Evolutionary conservation across 2,329 filamentous ascomycete genomes (phyloP).

Genomic region (Colletotrichum costaricense): DNA sequence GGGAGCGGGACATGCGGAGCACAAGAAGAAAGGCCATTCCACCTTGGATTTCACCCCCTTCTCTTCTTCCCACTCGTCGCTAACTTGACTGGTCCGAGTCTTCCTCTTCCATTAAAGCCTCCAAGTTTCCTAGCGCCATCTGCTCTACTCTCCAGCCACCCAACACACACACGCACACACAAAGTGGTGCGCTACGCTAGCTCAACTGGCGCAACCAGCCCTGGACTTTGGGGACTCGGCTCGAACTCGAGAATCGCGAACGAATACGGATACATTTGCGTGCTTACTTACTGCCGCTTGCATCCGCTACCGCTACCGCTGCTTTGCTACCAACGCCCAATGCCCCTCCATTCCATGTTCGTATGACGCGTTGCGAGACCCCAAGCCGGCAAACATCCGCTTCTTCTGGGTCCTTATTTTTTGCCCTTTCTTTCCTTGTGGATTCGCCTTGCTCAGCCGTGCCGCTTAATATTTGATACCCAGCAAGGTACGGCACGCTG

Average conservation of each 20-base stretch:
- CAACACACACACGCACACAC: background rate
- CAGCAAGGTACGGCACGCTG: slow-evolving; percentile 19
- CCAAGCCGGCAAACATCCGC: slow-evolving; percentile 26
- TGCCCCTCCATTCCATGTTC: slow-evolving; percentile 22
- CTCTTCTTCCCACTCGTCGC: background rate
- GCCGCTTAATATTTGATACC: slow-evolving; percentile 9
- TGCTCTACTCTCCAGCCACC: background rate
- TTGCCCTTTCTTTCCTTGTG: background rate
- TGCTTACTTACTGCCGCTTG: background rate
- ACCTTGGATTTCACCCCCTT: slow-evolving; percentile 15
- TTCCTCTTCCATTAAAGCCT: background rate
- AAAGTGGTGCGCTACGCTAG: background rate
- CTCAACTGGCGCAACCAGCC: background rate
- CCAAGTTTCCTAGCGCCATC: background rate
- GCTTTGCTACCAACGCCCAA: background rate
- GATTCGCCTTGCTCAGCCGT: background rate
- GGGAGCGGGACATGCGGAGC: slow-evolving; percentile 33
- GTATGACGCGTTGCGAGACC: slow-evolving; percentile 32
- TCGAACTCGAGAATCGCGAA: background rate
- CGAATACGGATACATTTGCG: background rate
- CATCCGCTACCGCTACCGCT: background rate
- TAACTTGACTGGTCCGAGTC: background rate
- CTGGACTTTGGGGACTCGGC: background rate
- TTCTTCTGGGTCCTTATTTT: slow-evolving; percentile 19
- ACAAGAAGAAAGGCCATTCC: slow-evolving; percentile 34